A percentile compares a stretch with the other conserved stretches of the same genome.
Conservation (phyloP, 2,329 filamentous ascomycete genomes). For the Ophiostoma populinum region DNA sequence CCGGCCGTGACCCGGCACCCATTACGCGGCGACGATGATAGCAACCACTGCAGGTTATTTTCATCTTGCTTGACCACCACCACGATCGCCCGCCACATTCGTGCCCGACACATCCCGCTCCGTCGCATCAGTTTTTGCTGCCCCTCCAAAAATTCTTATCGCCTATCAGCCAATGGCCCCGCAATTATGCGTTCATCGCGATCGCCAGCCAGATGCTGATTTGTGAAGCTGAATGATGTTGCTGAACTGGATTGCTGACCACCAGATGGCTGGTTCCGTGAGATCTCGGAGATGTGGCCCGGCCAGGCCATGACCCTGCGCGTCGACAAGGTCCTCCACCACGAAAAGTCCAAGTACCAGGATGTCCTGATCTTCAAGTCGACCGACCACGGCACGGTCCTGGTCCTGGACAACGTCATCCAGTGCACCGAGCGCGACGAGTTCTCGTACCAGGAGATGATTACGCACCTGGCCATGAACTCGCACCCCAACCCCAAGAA, state of each 20-base stretch:
- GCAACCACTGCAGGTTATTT: too few species aligned
- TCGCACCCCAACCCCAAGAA: slow-evolving; percentile 96
- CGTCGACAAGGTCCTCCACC: slow-evolving; percentile 94
- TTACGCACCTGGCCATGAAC: slow-evolving; percentile 96
- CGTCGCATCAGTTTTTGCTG: slow-evolving; percentile 9
- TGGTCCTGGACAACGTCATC: slow-evolving; percentile 97
- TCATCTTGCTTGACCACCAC: too few species aligned
- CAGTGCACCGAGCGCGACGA: slow-evolving; percentile 97
- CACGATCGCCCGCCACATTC: background rate
- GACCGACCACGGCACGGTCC: slow-evolving; percentile 86
- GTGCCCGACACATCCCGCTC: background rate
- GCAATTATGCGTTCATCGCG: too few species aligned
- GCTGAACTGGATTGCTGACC: background rate
- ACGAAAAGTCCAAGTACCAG: slow-evolving; percentile 99
- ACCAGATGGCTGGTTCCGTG: slow-evolving; percentile 98
- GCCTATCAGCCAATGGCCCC: slow-evolving; percentile 1
- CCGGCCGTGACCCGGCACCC: too few species aligned
- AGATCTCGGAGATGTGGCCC: slow-evolving; percentile 98
- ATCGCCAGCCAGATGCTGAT: too few species aligned
- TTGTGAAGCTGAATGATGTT: background rate
- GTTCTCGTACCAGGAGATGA: slow-evolving; percentile 99
- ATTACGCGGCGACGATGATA: too few species aligned
- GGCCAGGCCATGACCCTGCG: slow-evolving; percentile 96
- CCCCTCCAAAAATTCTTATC: slow-evolving; percentile 8
- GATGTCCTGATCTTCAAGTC: slow-evolving; percentile 98